phyloP scores from a whole-genome alignment of 106 monocot species.

The Phalaenopsis aphrodite region DNA sequence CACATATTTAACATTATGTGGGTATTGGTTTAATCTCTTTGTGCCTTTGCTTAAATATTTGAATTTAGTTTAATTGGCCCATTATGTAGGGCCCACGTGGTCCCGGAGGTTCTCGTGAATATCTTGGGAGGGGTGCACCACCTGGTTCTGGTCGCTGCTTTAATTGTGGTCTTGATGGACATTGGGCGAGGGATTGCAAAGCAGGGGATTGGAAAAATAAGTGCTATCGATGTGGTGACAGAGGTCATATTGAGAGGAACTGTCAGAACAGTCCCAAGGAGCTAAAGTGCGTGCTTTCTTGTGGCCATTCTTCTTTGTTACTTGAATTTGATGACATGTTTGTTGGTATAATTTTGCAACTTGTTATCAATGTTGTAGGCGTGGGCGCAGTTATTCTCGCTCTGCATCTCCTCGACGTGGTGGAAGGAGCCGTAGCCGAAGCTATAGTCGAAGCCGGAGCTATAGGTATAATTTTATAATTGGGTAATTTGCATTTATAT shows the following conservation, averaged over 20 bases:
- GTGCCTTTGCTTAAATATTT: not conserved
- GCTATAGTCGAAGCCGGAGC: conserved; percentile 72
- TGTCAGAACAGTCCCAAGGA: conserved; percentile 94
- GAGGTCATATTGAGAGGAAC: conserved; percentile 93
- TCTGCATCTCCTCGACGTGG: conserved; percentile 62
- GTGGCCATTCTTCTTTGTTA: not conserved
- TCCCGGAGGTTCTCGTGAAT: conserved; percentile 68
- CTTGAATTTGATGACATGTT: not conserved
- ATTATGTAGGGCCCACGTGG: conserved; percentile 71
- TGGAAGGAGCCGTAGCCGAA: conserved; percentile 52
- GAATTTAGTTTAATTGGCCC: not conserved
- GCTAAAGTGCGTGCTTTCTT: conserved; percentile 26
- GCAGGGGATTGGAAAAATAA: conserved; percentile 99
- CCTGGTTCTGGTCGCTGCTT: conserved; percentile 98
- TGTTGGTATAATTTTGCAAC: not conserved
- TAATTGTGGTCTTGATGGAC: conserved; percentile 97
- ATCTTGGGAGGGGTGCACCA: conserved; percentile 88
- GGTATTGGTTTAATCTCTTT: not conserved
- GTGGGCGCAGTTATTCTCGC: conserved; percentile 63
- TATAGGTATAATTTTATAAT: conserved; percentile 44
- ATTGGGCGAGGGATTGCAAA: conserved; percentile 99
- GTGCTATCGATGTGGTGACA: conserved; percentile 97
- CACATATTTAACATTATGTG: too few relatives aligned
- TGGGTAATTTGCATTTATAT: not conserved
- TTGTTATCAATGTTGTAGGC: conserved; percentile 20